Percentiles rank a stretch among this genome's conserved stretches.
These are phyloP conservation scores for Neurospora sp. DNA, from an alignment of 495 filamentous ascomycete species.

Conservation along the genomic window DNA sequence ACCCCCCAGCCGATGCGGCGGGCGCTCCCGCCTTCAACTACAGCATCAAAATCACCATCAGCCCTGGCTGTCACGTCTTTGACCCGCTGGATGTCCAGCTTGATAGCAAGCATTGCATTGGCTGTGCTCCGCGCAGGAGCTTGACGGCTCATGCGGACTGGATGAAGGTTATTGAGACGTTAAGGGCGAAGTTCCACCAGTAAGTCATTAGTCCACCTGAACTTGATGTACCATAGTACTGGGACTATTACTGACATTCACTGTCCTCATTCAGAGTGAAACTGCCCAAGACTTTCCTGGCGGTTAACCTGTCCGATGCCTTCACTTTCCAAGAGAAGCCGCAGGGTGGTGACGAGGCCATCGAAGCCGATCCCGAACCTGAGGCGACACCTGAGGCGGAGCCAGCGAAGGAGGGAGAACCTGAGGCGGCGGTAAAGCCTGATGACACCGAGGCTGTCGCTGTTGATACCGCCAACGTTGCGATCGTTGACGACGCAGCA, in stretches of 20 bases:
- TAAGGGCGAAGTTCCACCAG: slow-evolving; percentile 91
- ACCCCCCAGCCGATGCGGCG: slow-evolving; percentile 35
- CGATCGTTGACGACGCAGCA: not conserved
- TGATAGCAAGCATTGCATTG: slow-evolving; percentile 89
- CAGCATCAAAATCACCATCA: slow-evolving; percentile 90
- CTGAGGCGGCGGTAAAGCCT: not conserved
- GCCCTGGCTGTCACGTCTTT: slow-evolving; percentile 89
- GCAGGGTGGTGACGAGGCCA: slow-evolving; percentile 21
- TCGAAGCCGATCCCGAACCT: not conserved
- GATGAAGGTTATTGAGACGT: slow-evolving; percentile 89
- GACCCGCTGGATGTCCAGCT: slow-evolving; percentile 93
- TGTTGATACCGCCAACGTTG: not conserved
- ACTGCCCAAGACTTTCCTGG: slow-evolving; percentile 85
- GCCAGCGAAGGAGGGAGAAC: not conserved
- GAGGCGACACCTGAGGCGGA: not conserved
- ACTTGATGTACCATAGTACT: not conserved
- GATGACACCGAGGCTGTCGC: not conserved
- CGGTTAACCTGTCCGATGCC: slow-evolving; percentile 75
- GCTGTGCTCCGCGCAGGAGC: slow-evolving; percentile 78
- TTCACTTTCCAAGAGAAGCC: slow-evolving; percentile 46
- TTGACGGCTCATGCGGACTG: slow-evolving; percentile 89
- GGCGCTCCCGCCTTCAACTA: slow-evolving; percentile 61
- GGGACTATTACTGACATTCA: not conserved
- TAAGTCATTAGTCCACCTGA: slow-evolving; percentile 32
- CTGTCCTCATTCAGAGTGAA: slow-evolving; percentile 54